Percentiles rank a stretch among this genome's conserved stretches.
phyloP scores from a whole-genome alignment of 140 eudicot species.

The Anethum foeniculum region DNA sequence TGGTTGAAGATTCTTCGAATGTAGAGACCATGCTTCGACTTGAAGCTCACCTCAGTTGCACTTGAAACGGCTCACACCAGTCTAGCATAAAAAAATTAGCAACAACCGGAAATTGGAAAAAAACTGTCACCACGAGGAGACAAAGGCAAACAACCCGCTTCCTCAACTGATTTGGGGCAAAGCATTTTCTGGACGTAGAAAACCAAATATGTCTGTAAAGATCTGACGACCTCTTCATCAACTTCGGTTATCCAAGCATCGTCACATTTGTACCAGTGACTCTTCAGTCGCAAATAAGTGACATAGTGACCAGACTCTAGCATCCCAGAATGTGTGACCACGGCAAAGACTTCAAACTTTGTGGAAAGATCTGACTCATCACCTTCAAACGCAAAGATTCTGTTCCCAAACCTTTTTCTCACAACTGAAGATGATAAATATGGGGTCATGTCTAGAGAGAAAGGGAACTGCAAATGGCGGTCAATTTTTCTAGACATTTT shows the following conservation, averaged over 20 bases:
- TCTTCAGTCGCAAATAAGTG: slow-evolving; percentile 51
- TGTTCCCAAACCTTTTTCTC: slow-evolving; percentile 59
- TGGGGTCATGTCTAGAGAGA: slow-evolving; percentile 71
- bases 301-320: slow-evolving; percentile 80
- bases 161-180: slow-evolving; percentile 44
- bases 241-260: slow-evolving; percentile 88
- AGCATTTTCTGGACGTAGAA: slow-evolving; percentile 52
- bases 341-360: slow-evolving; percentile 66
- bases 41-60: not conserved
- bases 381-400: slow-evolving; percentile 60
- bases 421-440: slow-evolving; percentile 61
- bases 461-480: slow-evolving; percentile 67
- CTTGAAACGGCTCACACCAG: not conserved
- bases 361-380: slow-evolving; percentile 51
- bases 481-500: slow-evolving; percentile 65
- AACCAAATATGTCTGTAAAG: slow-evolving; percentile 61
- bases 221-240: slow-evolving; percentile 67
- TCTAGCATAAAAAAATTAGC: slow-evolving; percentile 25
- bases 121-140: slow-evolving; percentile 41
- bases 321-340: slow-evolving; percentile 81
- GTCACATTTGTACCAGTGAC: slow-evolving; percentile 89
- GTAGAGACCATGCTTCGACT: not conserved
- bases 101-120: slow-evolving; percentile 68
- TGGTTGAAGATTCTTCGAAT: not conserved
- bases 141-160: slow-evolving; percentile 48